Evolutionary conservation across 495 filamentous ascomycete species (phyloP).

Genomic region (Podospora didyma): DNA sequence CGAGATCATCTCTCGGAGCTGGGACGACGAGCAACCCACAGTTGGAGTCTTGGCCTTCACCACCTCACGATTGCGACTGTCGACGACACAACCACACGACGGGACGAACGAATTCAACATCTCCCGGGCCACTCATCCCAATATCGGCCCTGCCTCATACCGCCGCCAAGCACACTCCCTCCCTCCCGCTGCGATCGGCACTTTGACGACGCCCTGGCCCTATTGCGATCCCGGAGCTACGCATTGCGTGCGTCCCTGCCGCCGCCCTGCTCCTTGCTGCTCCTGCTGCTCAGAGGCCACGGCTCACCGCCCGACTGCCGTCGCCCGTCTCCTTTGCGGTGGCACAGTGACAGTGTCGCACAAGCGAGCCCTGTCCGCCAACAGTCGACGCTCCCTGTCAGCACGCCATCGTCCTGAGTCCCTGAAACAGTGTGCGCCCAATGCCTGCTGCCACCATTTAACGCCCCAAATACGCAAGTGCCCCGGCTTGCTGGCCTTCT

Average conservation of each 20-base stretch:
- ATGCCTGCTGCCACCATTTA: conserved; percentile 28
- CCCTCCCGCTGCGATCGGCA: neutral
- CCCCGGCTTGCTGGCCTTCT: conserved; percentile 12
- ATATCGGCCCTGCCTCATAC: neutral
- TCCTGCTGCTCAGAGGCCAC: conserved; percentile 1
- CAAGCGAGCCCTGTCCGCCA: conserved; percentile 4
- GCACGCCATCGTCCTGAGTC: conserved; percentile 33
- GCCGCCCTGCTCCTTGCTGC: conserved; percentile 1
- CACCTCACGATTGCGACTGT: too few relatives aligned
- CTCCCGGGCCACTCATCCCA: neutral
- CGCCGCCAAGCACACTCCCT: conserved; percentile 3
- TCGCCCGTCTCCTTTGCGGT: conserved; percentile 1
- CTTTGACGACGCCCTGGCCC: neutral
- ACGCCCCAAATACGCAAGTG: conserved; percentile 25
- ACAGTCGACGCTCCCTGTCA: conserved; percentile 14
- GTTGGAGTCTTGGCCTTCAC: too few relatives aligned
- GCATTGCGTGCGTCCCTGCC: conserved; percentile 29
- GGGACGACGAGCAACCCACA: too few relatives aligned
- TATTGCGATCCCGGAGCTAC: conserved; percentile 21
- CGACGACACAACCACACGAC: too few relatives aligned
- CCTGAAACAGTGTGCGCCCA: conserved; percentile 25
- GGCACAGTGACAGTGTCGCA: neutral
- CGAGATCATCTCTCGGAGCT: too few relatives aligned
- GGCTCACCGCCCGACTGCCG: conserved; percentile 18
- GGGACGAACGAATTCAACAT: too few relatives aligned